These are phyloP conservation scores for Kickxella alabastrina DNA, from an alignment of 192 early-diverging fungal genomes.

Conservation along the genomic window DNA sequence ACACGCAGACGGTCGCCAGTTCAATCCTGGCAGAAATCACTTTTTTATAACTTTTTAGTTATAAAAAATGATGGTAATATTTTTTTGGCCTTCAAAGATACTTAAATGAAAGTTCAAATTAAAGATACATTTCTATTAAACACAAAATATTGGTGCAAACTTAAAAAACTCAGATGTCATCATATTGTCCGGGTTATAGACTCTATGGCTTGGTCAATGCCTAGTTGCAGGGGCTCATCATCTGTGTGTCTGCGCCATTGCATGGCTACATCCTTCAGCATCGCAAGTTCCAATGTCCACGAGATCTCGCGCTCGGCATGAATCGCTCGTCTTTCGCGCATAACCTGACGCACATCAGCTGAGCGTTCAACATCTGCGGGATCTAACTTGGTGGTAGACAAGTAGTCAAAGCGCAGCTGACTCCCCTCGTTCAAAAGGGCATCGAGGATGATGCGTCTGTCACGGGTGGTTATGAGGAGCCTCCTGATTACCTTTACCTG, in stretches of 20 bases:
- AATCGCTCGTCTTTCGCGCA: slow-evolving; percentile 27
- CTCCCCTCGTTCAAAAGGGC: slow-evolving; percentile 11
- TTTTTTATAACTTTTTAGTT: slow-evolving; percentile 12
- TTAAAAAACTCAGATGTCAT: no score
- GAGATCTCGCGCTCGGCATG: slow-evolving; percentile 35
- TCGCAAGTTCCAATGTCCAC: slow-evolving; percentile 23
- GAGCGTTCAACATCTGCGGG: slow-evolving; percentile 1
- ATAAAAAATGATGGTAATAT: neutral
- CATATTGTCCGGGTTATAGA: no score
- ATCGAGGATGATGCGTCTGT: slow-evolving; percentile 30
- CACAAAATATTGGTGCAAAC: neutral
- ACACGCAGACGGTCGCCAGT: slow-evolving; percentile 54
- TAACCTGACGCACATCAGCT: slow-evolving; percentile 20
- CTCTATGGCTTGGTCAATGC: neutral
- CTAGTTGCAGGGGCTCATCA: neutral
- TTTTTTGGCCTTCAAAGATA: no score
- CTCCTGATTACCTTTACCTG: slow-evolving; percentile 15
- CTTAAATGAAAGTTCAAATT: neutral
- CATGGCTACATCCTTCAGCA: slow-evolving; percentile 14
- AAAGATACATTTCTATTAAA: neutral
- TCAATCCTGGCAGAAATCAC: slow-evolving; percentile 50
- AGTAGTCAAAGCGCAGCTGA: slow-evolving; percentile 5
- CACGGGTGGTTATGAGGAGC: slow-evolving; percentile 19
- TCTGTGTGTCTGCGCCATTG: slow-evolving; percentile 8
- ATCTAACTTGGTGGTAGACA: neutral